Base-by-base conservation (phyloP, 176 grass and related monocot genomes). In the Bolboschoenus planiculmis region DNA sequence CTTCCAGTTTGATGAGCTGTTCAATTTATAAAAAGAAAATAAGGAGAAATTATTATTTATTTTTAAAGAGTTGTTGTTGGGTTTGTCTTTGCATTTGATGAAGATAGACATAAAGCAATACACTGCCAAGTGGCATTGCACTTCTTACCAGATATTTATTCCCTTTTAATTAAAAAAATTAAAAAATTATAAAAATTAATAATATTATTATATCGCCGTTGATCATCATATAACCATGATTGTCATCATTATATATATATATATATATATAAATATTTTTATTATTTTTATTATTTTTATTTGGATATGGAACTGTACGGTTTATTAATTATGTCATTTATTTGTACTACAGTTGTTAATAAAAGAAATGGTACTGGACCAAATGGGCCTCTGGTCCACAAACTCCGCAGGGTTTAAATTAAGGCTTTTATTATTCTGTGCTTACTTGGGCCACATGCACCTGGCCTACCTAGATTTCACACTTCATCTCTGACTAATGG, bases 1-100 rank as follows among this genome's bases (percentile, higher is more conserved):
- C 43, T 75, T 75, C 71, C 43, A 75, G 10, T 75, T 48, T 50
- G 43, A 75, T 75, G 71, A 75, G 71, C 23, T 75, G 71, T 75
- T 50, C 4, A 2, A 10, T 48, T 50, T 72, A 10, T 44, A 36
- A 18, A 36, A 50, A 31, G 14, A 75, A 50, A 50, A 75, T 7
- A 16, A 75, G 1, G 40, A 71, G 23, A 65, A 65, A n/a, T n/a
- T n/a, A n/a, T n/a, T n/a, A n/a, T n/a, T n/a, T n/a, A n/a, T n/a
- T n/a, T n/a, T n/a, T 47, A 50, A 42, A 43, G 21, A 50, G 42
- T 29, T 15, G 40, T 46, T 47, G 40, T 29, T 23, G 3, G 40
- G n/a, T 74, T 74, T 73, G 4, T 29, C 40, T 46, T 74, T 48
- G 30, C n/a, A 74, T 15, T 46, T 15, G 40, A 29, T 46, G 21